Evolutionary conservation across 106 monocot genomes (phyloP).

Genomic region (Platanthera guangdongensis): DNA sequence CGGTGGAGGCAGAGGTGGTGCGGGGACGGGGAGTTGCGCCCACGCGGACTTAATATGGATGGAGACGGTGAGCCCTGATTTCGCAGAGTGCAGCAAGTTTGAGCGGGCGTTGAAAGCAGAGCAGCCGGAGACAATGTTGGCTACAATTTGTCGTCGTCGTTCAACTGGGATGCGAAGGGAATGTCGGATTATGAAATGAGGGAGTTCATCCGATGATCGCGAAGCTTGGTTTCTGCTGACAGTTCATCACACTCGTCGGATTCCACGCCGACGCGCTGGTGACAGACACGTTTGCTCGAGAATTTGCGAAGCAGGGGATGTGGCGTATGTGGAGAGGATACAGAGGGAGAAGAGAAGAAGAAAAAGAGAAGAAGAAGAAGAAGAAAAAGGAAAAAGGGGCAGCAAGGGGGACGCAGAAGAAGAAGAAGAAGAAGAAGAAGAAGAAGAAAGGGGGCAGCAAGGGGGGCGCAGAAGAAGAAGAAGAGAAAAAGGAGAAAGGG

Average conservation of each 20-base stretch:
- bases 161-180: conserved; percentile 94
- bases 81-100: conserved; percentile 61
- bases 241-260: too few species aligned
- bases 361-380: too few species aligned
- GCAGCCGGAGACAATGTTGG: conserved; percentile 67
- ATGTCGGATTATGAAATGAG: conserved; percentile 72
- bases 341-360: conserved; percentile 95
- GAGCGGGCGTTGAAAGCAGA: conserved; percentile 48
- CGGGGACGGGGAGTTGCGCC: conserved; percentile 58
- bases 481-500: too few species aligned
- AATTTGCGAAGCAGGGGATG: too few species aligned
- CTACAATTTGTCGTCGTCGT: conserved; percentile 93
- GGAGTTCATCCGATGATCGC: conserved; percentile 68
- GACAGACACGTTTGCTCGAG: too few species aligned
- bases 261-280: too few species aligned
- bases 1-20: conserved; percentile 61
- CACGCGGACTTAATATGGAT: conserved; percentile 84
- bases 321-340: conserved; percentile 94
- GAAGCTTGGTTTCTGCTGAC: too few species aligned
- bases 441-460: too few species aligned
- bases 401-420: too few species aligned
- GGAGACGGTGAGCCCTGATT: conserved; percentile 85
- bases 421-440: too few species aligned
- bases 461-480: too few species aligned
- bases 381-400: too few species aligned